phyloP scores from a whole-genome alignment of 2,329 filamentous ascomycete genomes.

The Lecanicillium sp. region DNA sequence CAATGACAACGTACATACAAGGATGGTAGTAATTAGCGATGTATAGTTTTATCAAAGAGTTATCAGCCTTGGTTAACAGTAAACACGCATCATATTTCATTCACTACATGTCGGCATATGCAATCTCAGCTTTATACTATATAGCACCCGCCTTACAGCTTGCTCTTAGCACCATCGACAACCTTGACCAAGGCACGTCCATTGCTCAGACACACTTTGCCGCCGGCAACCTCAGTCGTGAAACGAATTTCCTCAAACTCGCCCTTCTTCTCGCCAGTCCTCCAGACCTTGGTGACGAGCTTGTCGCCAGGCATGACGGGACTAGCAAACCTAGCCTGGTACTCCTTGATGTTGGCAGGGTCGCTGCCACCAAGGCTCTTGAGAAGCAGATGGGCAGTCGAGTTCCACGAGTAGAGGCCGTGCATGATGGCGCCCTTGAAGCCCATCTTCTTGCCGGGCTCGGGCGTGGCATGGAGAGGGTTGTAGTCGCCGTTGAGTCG shows the following conservation, averaged over 20 bases:
- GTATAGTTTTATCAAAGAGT: no score
- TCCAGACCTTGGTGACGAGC: constrained; percentile 75
- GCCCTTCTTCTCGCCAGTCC: constrained; percentile 55
- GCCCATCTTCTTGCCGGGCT: constrained; percentile 81
- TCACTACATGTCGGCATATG: constrained; percentile 4
- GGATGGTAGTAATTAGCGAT: no score
- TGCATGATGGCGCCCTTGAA: constrained; percentile 87
- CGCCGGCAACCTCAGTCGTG: constrained; percentile 65
- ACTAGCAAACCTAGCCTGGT: constrained; percentile 79
- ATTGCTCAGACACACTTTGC: constrained; percentile 82
- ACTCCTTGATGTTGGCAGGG: constrained; percentile 75
- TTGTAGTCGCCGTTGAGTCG: constrained; percentile 92
- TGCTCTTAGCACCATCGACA: constrained; percentile 47
- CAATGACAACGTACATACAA: no score
- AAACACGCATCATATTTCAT: not conserved
- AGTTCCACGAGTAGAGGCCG: constrained; percentile 83
- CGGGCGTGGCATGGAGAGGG: constrained; percentile 79
- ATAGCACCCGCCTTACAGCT: constrained; percentile 40
- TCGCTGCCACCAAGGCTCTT: constrained; percentile 67
- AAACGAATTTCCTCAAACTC: constrained; percentile 79
- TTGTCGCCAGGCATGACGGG: constrained; percentile 80
- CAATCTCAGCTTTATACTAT: constrained; percentile 1
- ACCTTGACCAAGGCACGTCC: constrained; percentile 71
- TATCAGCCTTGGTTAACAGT: no score
- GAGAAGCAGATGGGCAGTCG: constrained; percentile 63